A percentile compares a stretch with the other conserved stretches of the same genome.
phyloP scores from a whole-genome alignment of 805 yeast species.

The Starmera pachycereana region DNA sequence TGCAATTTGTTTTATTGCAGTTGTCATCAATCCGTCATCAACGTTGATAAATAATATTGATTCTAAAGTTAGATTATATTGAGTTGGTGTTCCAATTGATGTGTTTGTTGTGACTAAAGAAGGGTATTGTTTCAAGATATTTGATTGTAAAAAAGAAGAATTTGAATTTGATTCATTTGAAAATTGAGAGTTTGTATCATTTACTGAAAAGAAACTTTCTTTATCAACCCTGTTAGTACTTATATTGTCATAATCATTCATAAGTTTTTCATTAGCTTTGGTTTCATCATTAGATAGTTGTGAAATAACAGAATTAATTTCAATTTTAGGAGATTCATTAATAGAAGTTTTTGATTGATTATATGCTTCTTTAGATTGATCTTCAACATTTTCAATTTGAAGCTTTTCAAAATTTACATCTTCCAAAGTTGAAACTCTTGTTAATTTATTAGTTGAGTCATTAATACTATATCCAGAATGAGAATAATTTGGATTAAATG shows the following conservation, averaged over 20 bases:
- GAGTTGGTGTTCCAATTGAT: constrained; percentile 2
- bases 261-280: neutral
- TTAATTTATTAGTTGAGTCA: constrained; percentile 1
- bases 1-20: constrained; percentile 16
- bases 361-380: neutral
- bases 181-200: neutral
- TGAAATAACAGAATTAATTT: neutral
- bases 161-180: no score
- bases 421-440: constrained; percentile 8
- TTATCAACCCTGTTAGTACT: neutral
- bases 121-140: neutral
- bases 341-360: neutral
- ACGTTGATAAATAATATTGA: constrained; percentile 13
- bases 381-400: neutral
- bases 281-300: neutral
- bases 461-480: neutral
- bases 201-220: neutral
- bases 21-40: constrained; percentile 10
- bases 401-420: neutral
- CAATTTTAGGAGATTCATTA: neutral
- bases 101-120: constrained; percentile 1
- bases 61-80: constrained; percentile 8
- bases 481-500: neutral
- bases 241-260: neutral
- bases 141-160: neutral